Percentiles rank a stretch among this genome's conserved stretches.
These are phyloP conservation scores for Aspergillus jensenii DNA, from an alignment of 2,329 filamentous ascomycete species.

Conservation along the genomic window DNA sequence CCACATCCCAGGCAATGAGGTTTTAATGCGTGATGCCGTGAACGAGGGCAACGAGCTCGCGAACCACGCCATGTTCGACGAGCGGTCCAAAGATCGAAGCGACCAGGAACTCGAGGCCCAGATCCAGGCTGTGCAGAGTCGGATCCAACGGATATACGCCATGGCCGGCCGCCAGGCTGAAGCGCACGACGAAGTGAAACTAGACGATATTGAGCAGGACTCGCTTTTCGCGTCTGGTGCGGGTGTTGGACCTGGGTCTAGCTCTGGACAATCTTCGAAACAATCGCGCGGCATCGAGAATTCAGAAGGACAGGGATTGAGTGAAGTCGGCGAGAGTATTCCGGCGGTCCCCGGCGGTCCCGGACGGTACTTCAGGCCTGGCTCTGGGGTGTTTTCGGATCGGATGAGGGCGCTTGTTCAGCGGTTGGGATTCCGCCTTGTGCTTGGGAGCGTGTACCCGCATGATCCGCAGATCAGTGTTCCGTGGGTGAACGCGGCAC, in stretches of 20 bases:
- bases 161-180: slow-evolving; percentile 22
- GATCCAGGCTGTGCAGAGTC: slow-evolving; percentile 63
- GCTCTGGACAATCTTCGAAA: not conserved
- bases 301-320: slow-evolving; percentile 15
- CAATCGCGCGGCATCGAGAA: not conserved
- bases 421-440: slow-evolving; percentile 66
- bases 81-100: slow-evolving; percentile 65
- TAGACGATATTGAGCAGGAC: not conserved
- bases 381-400: slow-evolving; percentile 77
- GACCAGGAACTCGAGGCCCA: slow-evolving; percentile 61
- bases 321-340: slow-evolving; percentile 45
- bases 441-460: slow-evolving; percentile 83
- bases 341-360: not conserved
- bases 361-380: slow-evolving; percentile 73
- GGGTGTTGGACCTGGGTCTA: not conserved
- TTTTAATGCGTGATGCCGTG: slow-evolving; percentile 59
- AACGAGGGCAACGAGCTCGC: slow-evolving; percentile 68
- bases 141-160: slow-evolving; percentile 59
- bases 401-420: slow-evolving; percentile 64
- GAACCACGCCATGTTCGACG: slow-evolving; percentile 89
- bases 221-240: not conserved
- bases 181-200: slow-evolving; percentile 5
- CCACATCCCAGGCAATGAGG: slow-evolving; percentile 63
- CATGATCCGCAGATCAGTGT: slow-evolving; percentile 84
- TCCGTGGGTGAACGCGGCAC: slow-evolving; percentile 68